phyloP scores from a whole-genome alignment of 345 rosid species.

The Aethionema arabicum region DNA sequence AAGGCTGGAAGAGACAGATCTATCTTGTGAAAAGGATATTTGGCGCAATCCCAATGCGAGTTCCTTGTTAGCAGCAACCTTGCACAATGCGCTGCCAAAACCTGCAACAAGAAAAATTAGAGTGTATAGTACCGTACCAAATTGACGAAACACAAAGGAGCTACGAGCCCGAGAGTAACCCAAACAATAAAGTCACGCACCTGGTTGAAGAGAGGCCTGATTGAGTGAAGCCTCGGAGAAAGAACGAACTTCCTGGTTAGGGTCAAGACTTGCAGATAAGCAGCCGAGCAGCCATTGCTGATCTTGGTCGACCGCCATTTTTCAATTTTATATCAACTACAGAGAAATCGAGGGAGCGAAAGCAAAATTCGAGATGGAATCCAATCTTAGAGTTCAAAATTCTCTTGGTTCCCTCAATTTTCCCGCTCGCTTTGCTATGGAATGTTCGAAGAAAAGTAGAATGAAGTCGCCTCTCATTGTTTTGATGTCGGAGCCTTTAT shows the following conservation, averaged over 20 bases:
- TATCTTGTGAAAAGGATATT: constrained; percentile 61
- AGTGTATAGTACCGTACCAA: background rate
- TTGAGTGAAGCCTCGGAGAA: constrained; percentile 82
- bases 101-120: constrained; percentile 45
- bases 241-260: constrained; percentile 74
- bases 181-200: constrained; percentile 34
- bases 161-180: background rate
- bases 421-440: constrained; percentile 29
- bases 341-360: background rate
- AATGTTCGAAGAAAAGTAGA: constrained; percentile 25
- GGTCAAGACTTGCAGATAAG: constrained; percentile 86
- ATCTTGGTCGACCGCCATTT: constrained; percentile 56
- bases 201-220: constrained; percentile 89
- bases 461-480: constrained; percentile 11
- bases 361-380: constrained; percentile 4
- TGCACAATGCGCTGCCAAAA: constrained; percentile 77
- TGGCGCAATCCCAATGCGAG: constrained; percentile 79
- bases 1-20: background rate
- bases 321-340: constrained; percentile 27
- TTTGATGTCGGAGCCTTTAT: constrained; percentile 28
- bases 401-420: constrained; percentile 11
- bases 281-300: constrained; percentile 90
- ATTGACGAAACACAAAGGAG: background rate
- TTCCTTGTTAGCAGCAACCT: constrained; percentile 74
- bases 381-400: background rate